These are phyloP conservation scores for Leptodermis oblonga DNA, from an alignment of 257 asterid genomes.

Conservation along the genomic window DNA sequence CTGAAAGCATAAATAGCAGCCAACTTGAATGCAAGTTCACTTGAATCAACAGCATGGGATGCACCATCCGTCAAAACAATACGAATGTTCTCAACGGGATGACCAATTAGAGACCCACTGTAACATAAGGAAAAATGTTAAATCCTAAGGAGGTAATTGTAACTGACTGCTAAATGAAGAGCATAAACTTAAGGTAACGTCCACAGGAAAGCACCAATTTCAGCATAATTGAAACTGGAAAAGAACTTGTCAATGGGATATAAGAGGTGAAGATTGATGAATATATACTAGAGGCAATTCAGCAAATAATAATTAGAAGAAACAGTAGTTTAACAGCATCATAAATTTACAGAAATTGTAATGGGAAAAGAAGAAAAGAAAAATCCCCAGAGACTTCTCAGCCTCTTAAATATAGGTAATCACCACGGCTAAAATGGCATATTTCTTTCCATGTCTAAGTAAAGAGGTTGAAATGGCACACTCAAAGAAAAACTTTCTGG, in stretches of 20 bases:
- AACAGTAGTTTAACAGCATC: not conserved
- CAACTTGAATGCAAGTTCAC: constrained; percentile 98
- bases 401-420: not conserved
- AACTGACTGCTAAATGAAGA: not conserved
- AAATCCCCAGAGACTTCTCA: not conserved
- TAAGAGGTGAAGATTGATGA: not conserved
- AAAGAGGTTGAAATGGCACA: not conserved
- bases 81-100: constrained; percentile 92
- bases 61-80: constrained; percentile 87
- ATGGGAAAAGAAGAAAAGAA: too few relatives aligned
- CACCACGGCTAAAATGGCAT: not conserved
- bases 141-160: not conserved
- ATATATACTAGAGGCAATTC: not conserved
- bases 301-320: not conserved
- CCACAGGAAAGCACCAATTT: not conserved
- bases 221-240: not conserved
- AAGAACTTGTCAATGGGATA: not conserved
- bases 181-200: not conserved
- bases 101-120: constrained; percentile 99
- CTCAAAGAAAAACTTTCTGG: not conserved
- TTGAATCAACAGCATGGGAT: constrained; percentile 95
- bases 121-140: constrained; percentile 24
- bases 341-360: not conserved
- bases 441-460: too few relatives aligned
- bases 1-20: constrained; percentile 97